Evolutionary conservation across 352 stramenopile species (phyloP), one percentile per base, ranked within the genome.

Genomic region (Pythium insidiosum): DNA sequence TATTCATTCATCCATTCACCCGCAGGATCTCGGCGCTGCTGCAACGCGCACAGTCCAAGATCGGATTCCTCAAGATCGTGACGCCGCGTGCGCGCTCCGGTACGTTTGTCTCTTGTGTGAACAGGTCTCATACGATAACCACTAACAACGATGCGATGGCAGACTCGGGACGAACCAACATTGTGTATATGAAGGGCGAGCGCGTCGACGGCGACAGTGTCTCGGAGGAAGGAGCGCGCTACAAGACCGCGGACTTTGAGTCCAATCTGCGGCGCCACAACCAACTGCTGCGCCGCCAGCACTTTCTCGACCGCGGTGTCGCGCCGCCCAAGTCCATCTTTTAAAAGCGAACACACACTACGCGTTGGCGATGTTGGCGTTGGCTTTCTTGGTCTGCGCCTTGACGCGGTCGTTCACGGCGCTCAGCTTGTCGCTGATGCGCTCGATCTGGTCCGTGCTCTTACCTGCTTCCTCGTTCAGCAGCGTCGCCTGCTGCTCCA

Each of bases 51-150:
- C 81, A 94, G 57, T 84, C 81, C 33, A 85, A 79, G 16, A 74
- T 93, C 38, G 63, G 75, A 11, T 94, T 84, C 57, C 38, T 94
- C 37, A 94, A 90, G 69, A 91, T 94, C 56, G 73, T 94, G 18
- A 88, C 81, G 21, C 81, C 78, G 9, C 78, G 77, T 34, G 50
- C 53, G n/a, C 58, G 66, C 6, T 59, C 74, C 3, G 65, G 76
- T 88, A 39, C 22, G 65, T 61, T 6, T 6, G 4, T 12, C 18
- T 30, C 7, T 10, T 21, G 28, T 36, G 37, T 24, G 12, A 15
- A 34, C 9, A 34, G 28, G 28, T 15, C 28, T 9, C 9, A 34
- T 11, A 24, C n/a, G 13, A 13, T 18, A 20, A 30, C n/a, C 12
- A 6, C 11, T 44, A 18, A 38, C 36, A 9, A 25, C 37, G 6